Evolutionary conservation across 1,139 yeast genomes (phyloP).

Genomic region (Scheffersomyces titani): DNA sequence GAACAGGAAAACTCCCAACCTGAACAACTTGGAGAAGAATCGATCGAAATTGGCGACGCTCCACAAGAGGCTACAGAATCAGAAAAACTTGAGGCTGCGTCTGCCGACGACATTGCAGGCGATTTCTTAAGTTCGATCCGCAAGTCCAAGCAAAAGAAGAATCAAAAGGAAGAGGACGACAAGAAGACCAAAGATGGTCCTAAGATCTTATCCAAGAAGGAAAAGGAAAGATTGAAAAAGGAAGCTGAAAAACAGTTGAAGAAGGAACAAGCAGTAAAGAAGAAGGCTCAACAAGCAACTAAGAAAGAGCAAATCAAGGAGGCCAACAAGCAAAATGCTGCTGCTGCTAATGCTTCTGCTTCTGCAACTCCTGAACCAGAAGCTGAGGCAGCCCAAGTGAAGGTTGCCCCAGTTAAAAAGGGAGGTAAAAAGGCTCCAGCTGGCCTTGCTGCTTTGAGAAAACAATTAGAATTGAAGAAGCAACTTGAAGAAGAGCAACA

Average conservation of each 20-base stretch:
- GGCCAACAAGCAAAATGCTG: conserved; percentile 58
- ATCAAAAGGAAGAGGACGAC: conserved; percentile 54
- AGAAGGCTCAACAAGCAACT: conserved; percentile 65
- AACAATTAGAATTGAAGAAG: conserved; percentile 84
- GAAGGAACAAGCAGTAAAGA: conserved; percentile 87
- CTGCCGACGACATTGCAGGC: conserved; percentile 48
- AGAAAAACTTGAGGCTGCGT: conserved; percentile 28
- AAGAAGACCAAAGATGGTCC: conserved; percentile 57
- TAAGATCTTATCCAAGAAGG: conserved; percentile 87
- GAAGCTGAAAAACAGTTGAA: conserved; percentile 94
- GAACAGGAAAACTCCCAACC: conserved; percentile 58
- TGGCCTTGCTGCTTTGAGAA: conserved; percentile 77
- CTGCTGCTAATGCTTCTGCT: conserved; percentile 41
- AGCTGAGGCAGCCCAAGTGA: conserved; percentile 26
- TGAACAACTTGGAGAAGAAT: conserved; percentile 51
- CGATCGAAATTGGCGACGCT: conserved; percentile 14
- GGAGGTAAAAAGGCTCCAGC: conserved; percentile 75
- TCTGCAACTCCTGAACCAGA: conserved; percentile 31
- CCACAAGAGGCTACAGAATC: conserved; percentile 12
- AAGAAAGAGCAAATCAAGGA: conserved; percentile 66
- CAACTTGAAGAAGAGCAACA: conserved; percentile 76
- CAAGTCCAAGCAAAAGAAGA: conserved; percentile 76
- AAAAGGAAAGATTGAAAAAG: conserved; percentile 95
- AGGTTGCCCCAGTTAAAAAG: conserved; percentile 41
- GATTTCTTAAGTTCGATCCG: conserved; percentile 85